Evolutionary conservation across 2,329 filamentous ascomycete species (phyloP), one percentile per base, ranked within the genome.

Genomic region (Exophiala bonariae): DNA sequence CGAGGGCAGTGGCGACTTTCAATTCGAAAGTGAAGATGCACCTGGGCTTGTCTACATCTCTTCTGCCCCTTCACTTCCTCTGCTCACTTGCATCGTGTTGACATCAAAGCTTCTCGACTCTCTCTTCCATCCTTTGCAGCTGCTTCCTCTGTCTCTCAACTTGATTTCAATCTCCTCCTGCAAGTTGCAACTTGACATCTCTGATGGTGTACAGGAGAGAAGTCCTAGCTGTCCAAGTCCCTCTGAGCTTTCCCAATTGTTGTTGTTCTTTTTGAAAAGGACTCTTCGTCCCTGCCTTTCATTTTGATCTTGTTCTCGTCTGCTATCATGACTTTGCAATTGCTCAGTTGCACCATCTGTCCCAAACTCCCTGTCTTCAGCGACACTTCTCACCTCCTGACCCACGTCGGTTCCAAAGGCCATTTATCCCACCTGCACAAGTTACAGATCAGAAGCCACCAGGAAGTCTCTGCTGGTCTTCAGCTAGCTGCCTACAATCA

Each of bases 401-500:
- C 92, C 10, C 92, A 97, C 64, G 82, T 96, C 53, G 83, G 87
- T 50, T 96, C 91, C 55, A 96, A 96, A 65, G 86, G 87, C n/a
- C 92, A 97, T 65, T 74, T 96, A 26, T 84, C 89, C 50, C 81
- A 89, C 63, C 83, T 88, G 61, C 95, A 91, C 72, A 89, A 89
- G 61, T 78, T 89, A 42, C 85, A 89, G 60, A 81, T 96, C 56
- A 81, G 80, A 47, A 81, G 85, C 45, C 78, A 82, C 44, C 76
- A 80, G 36, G 86, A 95, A 50, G 67, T 76, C n/a, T 71, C 71
- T n/a, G 82, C 86, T n/a, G 75, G 78, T 18, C 66, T 77, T 9
- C 66, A 79, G 23, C 74, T 95, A 35, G 76, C 82, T 28, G 71
- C 77, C 35, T 96, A 89, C 62, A 83, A 95, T 46, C 70, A 73